Base-by-base conservation (phyloP, 2,329 filamentous ascomycete genomes). In the Neophaeococcomyces aloes region DNA sequence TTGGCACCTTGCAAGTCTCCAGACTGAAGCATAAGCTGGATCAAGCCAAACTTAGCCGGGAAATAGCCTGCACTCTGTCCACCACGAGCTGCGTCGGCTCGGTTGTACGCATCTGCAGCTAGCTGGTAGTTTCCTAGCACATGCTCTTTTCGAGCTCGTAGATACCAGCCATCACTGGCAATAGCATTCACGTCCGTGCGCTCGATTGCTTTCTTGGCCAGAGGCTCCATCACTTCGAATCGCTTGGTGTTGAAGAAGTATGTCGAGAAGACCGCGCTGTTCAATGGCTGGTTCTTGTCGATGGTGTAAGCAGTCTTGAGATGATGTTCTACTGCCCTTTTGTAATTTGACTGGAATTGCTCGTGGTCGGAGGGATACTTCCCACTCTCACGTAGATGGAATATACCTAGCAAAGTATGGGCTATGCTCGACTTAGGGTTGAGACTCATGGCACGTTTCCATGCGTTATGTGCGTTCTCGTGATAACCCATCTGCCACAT, bases 401-500 rank as follows among this genome's bases (percentile, higher is more conserved):
- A 94, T 15, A 94, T 72, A 14, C 86, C 91, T 7, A 98, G 76
- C 7, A 98, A 73, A 38, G 94, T 86, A 56, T 93, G 87, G 39
- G 88, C 88, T 48, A 87, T 78, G 65, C 94, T 95, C 17, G 87
- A 94, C 18, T 87, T 76, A 0, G 85, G 79, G 56, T 81, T 80
- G 61, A 72, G 34, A 7, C 49, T 85, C 21, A 95, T 66, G 10
- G 83, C 79, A 50, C 91, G 75, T 59, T 94, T 83, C 91, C 91
- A 98, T 10, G 91, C 89, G 37, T 72, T 69, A 59, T 85, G 89
- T 6, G 93, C 91, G 56, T 94, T 86, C 27, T 94, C 86, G 62
- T 93, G 95, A 69, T 86, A 87, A 8, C 88, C 88, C 21, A 98
- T 72, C 62, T 94, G 86, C 91, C 93, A 98, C 62, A 95, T 82